Evolutionary conservation across 1,284 basidiomycete genomes (phyloP), one percentile per base, ranked within the genome.

Genomic region (Cryptococcus depauperatus): DNA sequence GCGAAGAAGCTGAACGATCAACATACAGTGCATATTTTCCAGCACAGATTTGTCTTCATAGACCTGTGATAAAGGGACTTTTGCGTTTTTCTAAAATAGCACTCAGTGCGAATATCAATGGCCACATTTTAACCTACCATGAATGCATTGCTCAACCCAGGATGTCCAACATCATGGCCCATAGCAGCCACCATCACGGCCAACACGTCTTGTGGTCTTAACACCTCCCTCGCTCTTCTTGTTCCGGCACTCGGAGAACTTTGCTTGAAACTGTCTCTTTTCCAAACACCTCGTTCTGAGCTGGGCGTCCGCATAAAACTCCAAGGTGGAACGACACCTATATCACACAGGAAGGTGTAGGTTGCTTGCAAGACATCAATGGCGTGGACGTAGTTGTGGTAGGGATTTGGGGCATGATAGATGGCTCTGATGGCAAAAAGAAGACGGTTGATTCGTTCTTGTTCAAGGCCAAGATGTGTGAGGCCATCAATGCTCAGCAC

Each of bases 331-430:
- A 87, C 85, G 61, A 85, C 77, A 14, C 81, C 83, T 14, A 85
- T 82, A 21, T 79, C 74, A 41, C 76, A 76, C 23, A 96, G 74
- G 71, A 92, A 93, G 22, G 79, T 81, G 62, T 93, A 89, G 2
- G 82, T 81, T 1, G 91, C 90, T 67, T 96, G 91, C 19, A 95
- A 77, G 10, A 96, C 92, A 65, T 96, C 92, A 37, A 93, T 75
- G 1, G 90, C 91, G 68, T 96, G 91, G 48, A 88, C 81, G 64
- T 92, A 95, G 64, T 96, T 96, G 74, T 96, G 91, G 70, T 96
- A 96, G 13, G 85, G 83, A 70, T 95, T 95, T 43, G 83, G 81
- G 37, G 79, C 77, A 52, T 90, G 84, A 64, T 96, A 96, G 45
- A 91, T 83, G 28, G 80, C 79, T 26, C 84, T 79, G 11, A 95